Conservation (phyloP, 2,329 filamentous ascomycete species). For the Penicillium sp. region DNA sequence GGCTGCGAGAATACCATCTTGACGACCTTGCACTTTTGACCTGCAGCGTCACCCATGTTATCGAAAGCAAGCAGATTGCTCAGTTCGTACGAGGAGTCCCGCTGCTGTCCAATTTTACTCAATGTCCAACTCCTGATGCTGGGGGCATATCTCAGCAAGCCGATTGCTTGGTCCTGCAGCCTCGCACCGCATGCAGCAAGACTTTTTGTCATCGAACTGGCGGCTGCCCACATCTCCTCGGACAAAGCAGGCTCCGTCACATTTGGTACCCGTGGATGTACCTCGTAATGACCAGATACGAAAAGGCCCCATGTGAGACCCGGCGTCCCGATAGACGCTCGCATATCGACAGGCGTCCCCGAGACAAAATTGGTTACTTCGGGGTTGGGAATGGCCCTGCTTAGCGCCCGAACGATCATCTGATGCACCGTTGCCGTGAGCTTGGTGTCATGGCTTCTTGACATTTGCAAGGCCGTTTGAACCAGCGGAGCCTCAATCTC, state of each 20-base stretch:
- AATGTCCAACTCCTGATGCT: slow-evolving; percentile 43
- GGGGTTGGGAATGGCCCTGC: slow-evolving; percentile 25
- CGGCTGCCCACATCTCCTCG: slow-evolving; percentile 37
- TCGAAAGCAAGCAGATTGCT: slow-evolving; percentile 48
- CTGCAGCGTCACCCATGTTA: slow-evolving; percentile 23
- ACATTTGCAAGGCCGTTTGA: slow-evolving; percentile 26
- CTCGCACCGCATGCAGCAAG: slow-evolving; percentile 34
- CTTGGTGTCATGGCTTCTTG: slow-evolving; percentile 37
- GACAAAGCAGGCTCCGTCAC: slow-evolving; percentile 9
- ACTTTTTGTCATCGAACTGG: slow-evolving; percentile 29
- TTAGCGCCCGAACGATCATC: slow-evolving; percentile 41
- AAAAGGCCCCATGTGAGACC: slow-evolving; percentile 40
- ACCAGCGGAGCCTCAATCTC: slow-evolving; percentile 32
- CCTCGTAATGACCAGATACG: slow-evolving; percentile 30
- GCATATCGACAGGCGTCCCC: slow-evolving; percentile 44
- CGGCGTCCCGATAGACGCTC: slow-evolving; percentile 32
- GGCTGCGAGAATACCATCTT: slow-evolving; percentile 48
- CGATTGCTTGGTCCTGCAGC: slow-evolving; percentile 43
- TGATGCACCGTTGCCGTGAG: slow-evolving; percentile 45
- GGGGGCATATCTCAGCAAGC: slow-evolving; percentile 43
- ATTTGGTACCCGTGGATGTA: slow-evolving; percentile 16
- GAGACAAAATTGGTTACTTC: slow-evolving; percentile 37
- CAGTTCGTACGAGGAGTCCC: slow-evolving; percentile 46
- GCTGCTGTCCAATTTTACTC: slow-evolving; percentile 37
- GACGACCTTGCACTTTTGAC: slow-evolving; percentile 22